A percentile compares a stretch with the other conserved stretches of the same genome.
Conservation (phyloP, 2,329 filamentous ascomycete genomes). For the Botrytis aclada region DNA sequence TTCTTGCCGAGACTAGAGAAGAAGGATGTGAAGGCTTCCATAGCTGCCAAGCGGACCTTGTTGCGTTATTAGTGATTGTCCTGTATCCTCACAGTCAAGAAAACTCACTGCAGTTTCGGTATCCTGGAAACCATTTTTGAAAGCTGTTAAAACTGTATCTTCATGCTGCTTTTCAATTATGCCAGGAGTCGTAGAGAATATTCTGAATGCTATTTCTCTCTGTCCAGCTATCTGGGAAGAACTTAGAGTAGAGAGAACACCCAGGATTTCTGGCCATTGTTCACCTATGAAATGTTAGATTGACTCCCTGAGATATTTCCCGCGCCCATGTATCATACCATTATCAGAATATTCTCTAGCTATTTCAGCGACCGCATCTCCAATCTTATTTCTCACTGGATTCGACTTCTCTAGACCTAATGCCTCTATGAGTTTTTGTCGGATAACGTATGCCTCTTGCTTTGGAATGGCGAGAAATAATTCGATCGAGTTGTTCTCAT, state of each 20-base stretch:
- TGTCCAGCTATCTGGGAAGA: constrained; percentile 79
- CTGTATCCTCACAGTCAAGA: background rate
- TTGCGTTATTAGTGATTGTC: constrained; percentile 18
- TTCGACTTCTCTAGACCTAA: constrained; percentile 70
- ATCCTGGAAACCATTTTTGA: constrained; percentile 89
- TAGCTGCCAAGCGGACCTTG: constrained; percentile 84
- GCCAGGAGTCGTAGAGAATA: constrained; percentile 90
- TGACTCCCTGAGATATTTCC: background rate
- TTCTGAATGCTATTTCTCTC: constrained; percentile 89
- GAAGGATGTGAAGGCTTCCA: constrained; percentile 96
- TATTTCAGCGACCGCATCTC: constrained; percentile 94
- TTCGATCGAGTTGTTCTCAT: constrained; percentile 70
- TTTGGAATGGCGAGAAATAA: constrained; percentile 77
- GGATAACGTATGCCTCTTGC: constrained; percentile 73
- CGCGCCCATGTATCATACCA: constrained; percentile 53
- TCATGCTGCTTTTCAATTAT: constrained; percentile 97
- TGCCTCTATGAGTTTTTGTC: constrained; percentile 77
- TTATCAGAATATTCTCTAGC: constrained; percentile 93
- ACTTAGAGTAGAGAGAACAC: constrained; percentile 83
- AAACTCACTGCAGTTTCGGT: constrained; percentile 69
- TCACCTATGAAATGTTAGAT: constrained; percentile 54
- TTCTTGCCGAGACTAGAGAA: constrained; percentile 90
- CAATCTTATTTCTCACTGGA: constrained; percentile 87
- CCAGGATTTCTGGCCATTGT: constrained; percentile 85
- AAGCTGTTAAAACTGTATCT: constrained; percentile 82